phyloP scores from a whole-genome alignment of 2,329 filamentous ascomycete species.

The Alternaria longipes region DNA sequence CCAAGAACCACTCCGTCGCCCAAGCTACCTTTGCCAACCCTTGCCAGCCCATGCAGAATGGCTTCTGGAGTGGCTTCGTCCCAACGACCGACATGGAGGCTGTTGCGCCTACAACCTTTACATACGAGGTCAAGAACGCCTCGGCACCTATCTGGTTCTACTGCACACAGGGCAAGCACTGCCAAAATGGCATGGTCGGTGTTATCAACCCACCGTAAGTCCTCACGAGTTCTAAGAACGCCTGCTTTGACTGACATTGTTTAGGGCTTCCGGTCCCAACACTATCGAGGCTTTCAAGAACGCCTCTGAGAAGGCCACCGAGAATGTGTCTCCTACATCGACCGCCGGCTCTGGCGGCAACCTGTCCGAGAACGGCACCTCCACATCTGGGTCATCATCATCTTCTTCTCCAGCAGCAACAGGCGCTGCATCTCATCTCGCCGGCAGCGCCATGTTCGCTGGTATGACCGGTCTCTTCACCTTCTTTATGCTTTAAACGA shows the following conservation, averaged over 20 bases:
- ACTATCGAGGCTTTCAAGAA: slow-evolving; percentile 40
- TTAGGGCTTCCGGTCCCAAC: slow-evolving; percentile 30
- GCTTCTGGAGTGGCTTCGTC: slow-evolving; percentile 52
- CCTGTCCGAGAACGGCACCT: slow-evolving; percentile 31
- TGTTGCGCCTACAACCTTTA: slow-evolving; percentile 42
- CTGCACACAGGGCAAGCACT: slow-evolving; percentile 52
- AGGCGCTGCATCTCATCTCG: slow-evolving; percentile 39
- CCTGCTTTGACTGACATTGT: slow-evolving; percentile 19
- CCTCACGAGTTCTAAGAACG: background rate
- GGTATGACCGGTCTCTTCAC: slow-evolving; percentile 41
- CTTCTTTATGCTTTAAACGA: slow-evolving; percentile 43
- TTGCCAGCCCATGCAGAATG: slow-evolving; percentile 45
- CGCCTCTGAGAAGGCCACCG: slow-evolving; percentile 28
- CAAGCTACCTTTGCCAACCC: slow-evolving; percentile 47
- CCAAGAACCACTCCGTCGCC: slow-evolving; percentile 52
- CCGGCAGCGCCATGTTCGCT: slow-evolving; percentile 37
- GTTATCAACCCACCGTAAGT: slow-evolving; percentile 53
- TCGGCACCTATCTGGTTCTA: slow-evolving; percentile 53
- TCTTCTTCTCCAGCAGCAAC: slow-evolving; percentile 25
- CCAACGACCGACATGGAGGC: slow-evolving; percentile 35
- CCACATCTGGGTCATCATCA: slow-evolving; percentile 19
- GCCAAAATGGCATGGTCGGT: slow-evolving; percentile 52
- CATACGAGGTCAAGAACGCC: slow-evolving; percentile 46
- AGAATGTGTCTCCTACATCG: slow-evolving; percentile 38
- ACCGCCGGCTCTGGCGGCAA: slow-evolving; percentile 38